Percentiles rank a stretch among this genome's conserved stretches.
Conservation (phyloP, 352 stramenopile genomes). For the Nothophytophthora sp. region DNA sequence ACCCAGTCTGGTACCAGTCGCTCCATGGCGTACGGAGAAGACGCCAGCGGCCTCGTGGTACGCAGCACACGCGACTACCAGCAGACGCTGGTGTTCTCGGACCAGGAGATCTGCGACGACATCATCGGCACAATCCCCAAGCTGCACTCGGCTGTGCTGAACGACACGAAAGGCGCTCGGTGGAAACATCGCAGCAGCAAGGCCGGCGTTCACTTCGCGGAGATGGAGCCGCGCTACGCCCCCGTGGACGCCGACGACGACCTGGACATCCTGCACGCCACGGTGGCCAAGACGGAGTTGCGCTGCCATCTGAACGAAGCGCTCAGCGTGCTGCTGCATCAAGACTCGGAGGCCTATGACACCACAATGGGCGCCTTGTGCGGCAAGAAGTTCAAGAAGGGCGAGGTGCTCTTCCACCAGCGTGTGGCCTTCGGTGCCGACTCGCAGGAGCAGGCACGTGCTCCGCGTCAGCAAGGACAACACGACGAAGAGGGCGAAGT, state of each 20-base stretch:
- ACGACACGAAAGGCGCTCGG: slow-evolving; percentile 29
- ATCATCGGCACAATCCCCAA: slow-evolving; percentile 62
- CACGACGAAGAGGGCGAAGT: slow-evolving; percentile 1
- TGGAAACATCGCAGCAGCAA: slow-evolving; percentile 41
- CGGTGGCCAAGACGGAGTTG: slow-evolving; percentile 54
- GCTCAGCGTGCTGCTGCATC: slow-evolving; percentile 52
- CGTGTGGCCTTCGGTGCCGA: slow-evolving; percentile 25
- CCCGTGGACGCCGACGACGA: slow-evolving; percentile 35
- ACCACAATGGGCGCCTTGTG: slow-evolving; percentile 51
- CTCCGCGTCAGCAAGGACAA: slow-evolving; percentile 5
- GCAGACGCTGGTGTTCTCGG: slow-evolving; percentile 42
- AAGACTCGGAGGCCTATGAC: slow-evolving; percentile 43
- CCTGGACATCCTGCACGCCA: slow-evolving; percentile 42
- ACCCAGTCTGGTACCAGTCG: slow-evolving; percentile 13
- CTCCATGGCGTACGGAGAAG: slow-evolving; percentile 18
- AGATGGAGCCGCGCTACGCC: slow-evolving; percentile 35
- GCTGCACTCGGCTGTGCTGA: slow-evolving; percentile 40
- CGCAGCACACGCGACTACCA: slow-evolving; percentile 18
- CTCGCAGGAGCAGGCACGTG: slow-evolving; percentile 17
- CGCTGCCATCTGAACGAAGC: slow-evolving; percentile 66
- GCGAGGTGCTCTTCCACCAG: slow-evolving; percentile 52
- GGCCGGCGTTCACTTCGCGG: slow-evolving; percentile 42
- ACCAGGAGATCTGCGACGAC: slow-evolving; percentile 62
- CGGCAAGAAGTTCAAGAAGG: slow-evolving; percentile 50
- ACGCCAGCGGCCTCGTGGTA: slow-evolving; percentile 23